phyloP scores from a whole-genome alignment of 2,329 filamentous ascomycete species.

The Colletotrichum gigasporum region DNA sequence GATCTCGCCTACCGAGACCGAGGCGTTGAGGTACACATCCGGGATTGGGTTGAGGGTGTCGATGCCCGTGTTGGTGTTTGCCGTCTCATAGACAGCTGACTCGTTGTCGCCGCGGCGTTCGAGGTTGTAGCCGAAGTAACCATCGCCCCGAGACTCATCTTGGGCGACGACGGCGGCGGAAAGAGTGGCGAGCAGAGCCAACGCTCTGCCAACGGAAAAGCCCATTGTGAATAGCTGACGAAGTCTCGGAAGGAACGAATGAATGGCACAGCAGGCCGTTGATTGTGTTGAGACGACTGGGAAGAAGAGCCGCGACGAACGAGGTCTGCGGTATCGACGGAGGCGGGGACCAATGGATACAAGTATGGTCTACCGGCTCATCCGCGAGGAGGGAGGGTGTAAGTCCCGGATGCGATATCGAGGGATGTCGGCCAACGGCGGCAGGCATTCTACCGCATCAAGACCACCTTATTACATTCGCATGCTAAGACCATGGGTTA shows the following conservation, averaged over 20 bases:
- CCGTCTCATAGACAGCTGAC: slow-evolving; percentile 63
- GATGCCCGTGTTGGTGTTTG: slow-evolving; percentile 54
- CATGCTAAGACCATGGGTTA: slow-evolving; percentile 1
- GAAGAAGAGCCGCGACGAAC: not conserved
- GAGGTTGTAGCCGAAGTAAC: slow-evolving; percentile 67
- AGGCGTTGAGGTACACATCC: slow-evolving; percentile 69
- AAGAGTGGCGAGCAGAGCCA: slow-evolving; percentile 40
- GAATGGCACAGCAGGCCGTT: slow-evolving; percentile 15
- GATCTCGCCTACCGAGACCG: slow-evolving; percentile 66
- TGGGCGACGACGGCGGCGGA: slow-evolving; percentile 42
- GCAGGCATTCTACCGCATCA: not conserved
- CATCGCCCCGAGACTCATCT: slow-evolving; percentile 41
- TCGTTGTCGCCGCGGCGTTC: slow-evolving; percentile 59
- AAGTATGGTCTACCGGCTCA: slow-evolving; percentile 14
- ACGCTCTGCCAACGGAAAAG: slow-evolving; percentile 16
- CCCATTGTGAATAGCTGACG: not conserved
- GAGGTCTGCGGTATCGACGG: not conserved
- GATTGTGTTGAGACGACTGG: not conserved
- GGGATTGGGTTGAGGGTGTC: slow-evolving; percentile 55
- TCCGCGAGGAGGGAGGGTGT: not conserved
- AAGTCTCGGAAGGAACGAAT: not conserved
- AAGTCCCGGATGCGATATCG: not conserved
- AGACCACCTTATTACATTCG: slow-evolving; percentile 5
- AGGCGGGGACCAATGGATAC: slow-evolving; percentile 13
- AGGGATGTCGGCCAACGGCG: not conserved